Conservation (phyloP, 2,329 filamentous ascomycete genomes). For the Talaromyces sp. region DNA sequence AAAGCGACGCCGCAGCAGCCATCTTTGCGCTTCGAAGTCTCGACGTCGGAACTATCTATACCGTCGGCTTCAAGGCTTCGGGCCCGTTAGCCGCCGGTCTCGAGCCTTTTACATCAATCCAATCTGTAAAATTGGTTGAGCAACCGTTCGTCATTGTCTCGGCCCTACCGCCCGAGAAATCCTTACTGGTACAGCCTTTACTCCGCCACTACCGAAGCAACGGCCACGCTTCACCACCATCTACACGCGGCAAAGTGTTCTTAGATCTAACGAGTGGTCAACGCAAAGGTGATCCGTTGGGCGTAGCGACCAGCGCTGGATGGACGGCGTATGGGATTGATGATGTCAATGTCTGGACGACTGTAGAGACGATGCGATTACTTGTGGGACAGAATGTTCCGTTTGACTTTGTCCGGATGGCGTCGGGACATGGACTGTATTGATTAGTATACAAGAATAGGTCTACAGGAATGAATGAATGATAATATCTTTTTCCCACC, state of each 20-base stretch:
- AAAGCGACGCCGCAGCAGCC: slow-evolving; percentile 72
- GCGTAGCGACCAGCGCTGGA: slow-evolving; percentile 68
- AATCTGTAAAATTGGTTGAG: slow-evolving; percentile 75
- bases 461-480: neutral
- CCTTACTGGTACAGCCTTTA: slow-evolving; percentile 71
- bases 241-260: slow-evolving; percentile 63
- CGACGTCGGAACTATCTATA: slow-evolving; percentile 74
- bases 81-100: slow-evolving; percentile 61
- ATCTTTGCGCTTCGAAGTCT: slow-evolving; percentile 76
- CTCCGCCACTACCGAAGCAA: slow-evolving; percentile 64
- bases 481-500: neutral
- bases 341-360: slow-evolving; percentile 79
- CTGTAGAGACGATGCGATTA: slow-evolving; percentile 73
- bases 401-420: slow-evolving; percentile 79
- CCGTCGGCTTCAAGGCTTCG: slow-evolving; percentile 69
- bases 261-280: slow-evolving; percentile 70
- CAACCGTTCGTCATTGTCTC: slow-evolving; percentile 80
- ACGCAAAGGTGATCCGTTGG: slow-evolving; percentile 64
- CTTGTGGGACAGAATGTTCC: slow-evolving; percentile 83
- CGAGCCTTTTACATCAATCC: slow-evolving; percentile 64
- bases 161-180: slow-evolving; percentile 73
- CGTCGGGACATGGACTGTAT: slow-evolving; percentile 57
- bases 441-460: slow-evolving; percentile 23
- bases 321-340: slow-evolving; percentile 77
- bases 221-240: slow-evolving; percentile 35